These are phyloP conservation scores for Cystobasidium slooffiae DNA, from an alignment of 1,284 basidiomycete species.

Conservation along the genomic window DNA sequence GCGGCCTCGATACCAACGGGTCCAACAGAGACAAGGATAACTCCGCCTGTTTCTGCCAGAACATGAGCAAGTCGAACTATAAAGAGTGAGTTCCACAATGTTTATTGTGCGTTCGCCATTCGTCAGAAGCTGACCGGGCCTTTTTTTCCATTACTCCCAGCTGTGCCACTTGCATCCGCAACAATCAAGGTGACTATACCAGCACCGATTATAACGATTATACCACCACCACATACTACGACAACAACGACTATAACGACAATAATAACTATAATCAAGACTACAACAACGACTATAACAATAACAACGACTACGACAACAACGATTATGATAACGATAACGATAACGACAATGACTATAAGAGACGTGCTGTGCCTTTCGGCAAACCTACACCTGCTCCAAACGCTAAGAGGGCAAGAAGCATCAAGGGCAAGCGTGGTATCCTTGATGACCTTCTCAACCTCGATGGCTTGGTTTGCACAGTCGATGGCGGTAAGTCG, in stretches of 20 bases:
- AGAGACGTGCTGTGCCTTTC: slow-evolving; percentile 14
- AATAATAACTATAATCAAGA: not conserved
- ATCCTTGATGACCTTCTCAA: slow-evolving; percentile 31
- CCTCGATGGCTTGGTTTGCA: slow-evolving; percentile 24
- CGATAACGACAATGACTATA: slow-evolving; percentile 17
- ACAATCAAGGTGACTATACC: no score
- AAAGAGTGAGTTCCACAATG: no score
- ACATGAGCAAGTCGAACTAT: not conserved
- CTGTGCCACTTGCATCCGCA: no score
- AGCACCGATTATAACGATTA: no score
- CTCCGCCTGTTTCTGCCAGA: slow-evolving; percentile 27
- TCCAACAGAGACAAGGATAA: slow-evolving; percentile 24
- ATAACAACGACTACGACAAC: not conserved
- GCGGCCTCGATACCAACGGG: slow-evolving; percentile 23
- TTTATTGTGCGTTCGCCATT: no score
- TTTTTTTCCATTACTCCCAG: no score
- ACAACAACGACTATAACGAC: slow-evolving; percentile 14
- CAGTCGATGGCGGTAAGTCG: slow-evolving; percentile 28
- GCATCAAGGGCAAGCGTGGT: slow-evolving; percentile 3
- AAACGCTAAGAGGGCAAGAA: not conserved
- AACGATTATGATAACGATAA: slow-evolving; percentile 20
- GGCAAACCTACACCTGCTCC: slow-evolving; percentile 4
- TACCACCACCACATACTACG: not conserved
- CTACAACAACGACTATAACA: not conserved
- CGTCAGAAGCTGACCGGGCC: no score